Evolutionary conservation across 23 red algal species (phyloP), one percentile per base, ranked within the genome.

Genomic region (Gracilaria vermiculophylla): DNA sequence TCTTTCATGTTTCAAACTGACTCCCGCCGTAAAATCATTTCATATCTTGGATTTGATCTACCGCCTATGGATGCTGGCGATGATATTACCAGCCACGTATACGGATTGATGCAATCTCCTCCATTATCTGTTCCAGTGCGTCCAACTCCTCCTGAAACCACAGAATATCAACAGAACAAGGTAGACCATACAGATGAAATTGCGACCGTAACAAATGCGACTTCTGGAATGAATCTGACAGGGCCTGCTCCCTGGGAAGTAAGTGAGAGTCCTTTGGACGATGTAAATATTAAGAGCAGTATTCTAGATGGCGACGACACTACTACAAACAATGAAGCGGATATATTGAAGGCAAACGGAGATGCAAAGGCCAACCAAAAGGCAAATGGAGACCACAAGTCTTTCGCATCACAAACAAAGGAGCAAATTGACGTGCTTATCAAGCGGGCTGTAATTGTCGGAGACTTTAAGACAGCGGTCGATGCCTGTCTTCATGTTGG

Each of bases 221-320:
- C 57, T 54, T 42, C 67, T 54, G 80, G 45, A 12, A 55, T 86
- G 81, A 69, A 37, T 69, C 41, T 93, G 15, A 73, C 78, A 37
- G 87, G 86, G 19, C 94, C 94, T 15, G 94, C 94, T 8, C 94
- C 94, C 13, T 96, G 94, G 94, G 94, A 96, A 43, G 66, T 85
- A 35, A 51, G 67, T 43, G 93, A 81, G 28, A 50, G 70, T 34
- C 48, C 42, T 73, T 37, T 53, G n/a, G 78, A 57, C 25, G 25
- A 58, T 66, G 88, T 75, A 25, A 76, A 75, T 40, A 60, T 76
- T 1, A 81, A 83, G 78, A 77, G 62, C 15, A 92, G 88, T 40
- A 86, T 85, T 23, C 57, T 85, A 28, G 90, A 93, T 53, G 79
- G 78, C 50, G 90, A 85, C 62, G 80, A 84, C 34, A 80, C 64